Evolutionary conservation across 352 stramenopile species (phyloP).

Genomic region (Globisporangium camurandrum): DNA sequence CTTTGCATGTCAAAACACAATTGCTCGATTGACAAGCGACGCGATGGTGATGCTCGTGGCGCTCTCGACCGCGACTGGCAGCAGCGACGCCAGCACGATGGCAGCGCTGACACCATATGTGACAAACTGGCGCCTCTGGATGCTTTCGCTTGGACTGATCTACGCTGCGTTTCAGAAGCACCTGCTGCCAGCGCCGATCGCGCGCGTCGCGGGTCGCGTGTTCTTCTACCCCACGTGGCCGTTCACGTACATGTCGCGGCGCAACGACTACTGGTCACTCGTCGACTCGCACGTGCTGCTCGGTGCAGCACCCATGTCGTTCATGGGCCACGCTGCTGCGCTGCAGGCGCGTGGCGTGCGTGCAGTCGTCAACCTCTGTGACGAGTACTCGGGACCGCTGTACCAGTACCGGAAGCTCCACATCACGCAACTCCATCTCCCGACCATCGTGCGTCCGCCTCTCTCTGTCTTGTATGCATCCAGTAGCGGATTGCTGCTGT

Average conservation of each 20-base stretch:
- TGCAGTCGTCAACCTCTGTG: slow-evolving; percentile 94
- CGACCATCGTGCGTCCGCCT: slow-evolving; percentile 89
- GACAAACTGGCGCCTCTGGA: slow-evolving; percentile 10
- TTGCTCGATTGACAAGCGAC: too few species aligned
- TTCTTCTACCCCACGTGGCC: slow-evolving; percentile 93
- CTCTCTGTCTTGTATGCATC: not conserved
- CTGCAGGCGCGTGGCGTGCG: slow-evolving; percentile 77
- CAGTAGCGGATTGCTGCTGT: not conserved
- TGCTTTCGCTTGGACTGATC: slow-evolving; percentile 28
- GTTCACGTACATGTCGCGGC: slow-evolving; percentile 85
- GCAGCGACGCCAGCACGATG: too few species aligned
- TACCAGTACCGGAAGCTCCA: slow-evolving; percentile 81
- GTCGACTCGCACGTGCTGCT: slow-evolving; percentile 91
- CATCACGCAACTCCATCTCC: slow-evolving; percentile 87
- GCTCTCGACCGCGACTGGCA: too few species aligned
- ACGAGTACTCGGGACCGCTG: slow-evolving; percentile 91
- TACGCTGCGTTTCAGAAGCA: slow-evolving; percentile 90
- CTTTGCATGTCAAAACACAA: too few species aligned
- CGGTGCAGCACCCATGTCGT: slow-evolving; percentile 87
- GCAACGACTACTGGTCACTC: slow-evolving; percentile 86
- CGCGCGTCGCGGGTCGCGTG: slow-evolving; percentile 63
- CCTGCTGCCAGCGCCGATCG: slow-evolving; percentile 67
- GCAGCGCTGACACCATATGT: too few species aligned
- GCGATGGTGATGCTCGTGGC: too few species aligned
- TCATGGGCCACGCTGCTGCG: slow-evolving; percentile 78